Evolutionary conservation across 1,139 yeast genomes (phyloP).

Genomic region (Martiniozyma asiatica): DNA sequence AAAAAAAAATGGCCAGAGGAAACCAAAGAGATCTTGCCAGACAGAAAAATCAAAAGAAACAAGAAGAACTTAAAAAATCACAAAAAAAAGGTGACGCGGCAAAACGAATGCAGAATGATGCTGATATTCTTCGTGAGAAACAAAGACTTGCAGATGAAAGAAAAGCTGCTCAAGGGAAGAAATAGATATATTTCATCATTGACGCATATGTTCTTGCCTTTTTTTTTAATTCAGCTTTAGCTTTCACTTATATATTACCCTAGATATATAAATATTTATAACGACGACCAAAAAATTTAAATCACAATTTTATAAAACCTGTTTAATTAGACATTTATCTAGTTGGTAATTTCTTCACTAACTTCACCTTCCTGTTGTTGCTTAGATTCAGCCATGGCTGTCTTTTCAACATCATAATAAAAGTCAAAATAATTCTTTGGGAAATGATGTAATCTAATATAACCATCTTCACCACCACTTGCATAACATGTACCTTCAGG

Average conservation of each 20-base stretch:
- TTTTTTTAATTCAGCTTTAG: not conserved
- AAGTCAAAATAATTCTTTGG: conserved; percentile 89
- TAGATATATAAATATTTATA: no score
- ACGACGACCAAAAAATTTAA: no score
- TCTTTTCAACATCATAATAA: conserved; percentile 82
- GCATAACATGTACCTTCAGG: conserved; percentile 92
- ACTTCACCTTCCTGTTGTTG: conserved; percentile 1
- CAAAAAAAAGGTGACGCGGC: conserved; percentile 77
- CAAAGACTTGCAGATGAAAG: conserved; percentile 71
- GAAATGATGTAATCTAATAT: conserved; percentile 84
- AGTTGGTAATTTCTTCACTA: no score
- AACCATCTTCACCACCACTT: conserved; percentile 98
- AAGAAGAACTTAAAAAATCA: conserved; percentile 42
- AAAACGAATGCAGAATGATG: conserved; percentile 68
- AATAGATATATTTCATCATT: not conserved
- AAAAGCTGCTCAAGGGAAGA: conserved; percentile 31
- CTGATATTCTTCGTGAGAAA: conserved; percentile 77
- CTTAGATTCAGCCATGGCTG: conserved; percentile 32
- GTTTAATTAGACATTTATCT: no score
- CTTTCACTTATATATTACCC: no score
- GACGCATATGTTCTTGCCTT: not conserved
- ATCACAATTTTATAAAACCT: no score
- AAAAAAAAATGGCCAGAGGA: conserved; percentile 92
- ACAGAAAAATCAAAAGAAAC: conserved; percentile 76
- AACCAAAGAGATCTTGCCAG: conserved; percentile 94